phyloP scores from a whole-genome alignment of 78 protist genomes.

The Dictyostelium capitatum region DNA sequence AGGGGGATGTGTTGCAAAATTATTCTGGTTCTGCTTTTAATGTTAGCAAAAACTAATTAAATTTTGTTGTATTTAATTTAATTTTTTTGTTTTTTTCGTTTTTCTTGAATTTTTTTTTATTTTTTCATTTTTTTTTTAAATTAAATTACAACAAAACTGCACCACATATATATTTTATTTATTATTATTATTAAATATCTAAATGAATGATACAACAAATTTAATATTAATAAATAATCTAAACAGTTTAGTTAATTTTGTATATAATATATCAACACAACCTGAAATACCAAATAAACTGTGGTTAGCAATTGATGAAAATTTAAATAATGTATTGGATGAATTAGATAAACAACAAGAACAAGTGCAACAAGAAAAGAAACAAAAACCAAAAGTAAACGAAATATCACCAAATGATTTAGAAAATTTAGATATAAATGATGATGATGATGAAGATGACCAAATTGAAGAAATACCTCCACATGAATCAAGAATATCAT shows the following conservation, averaged over 20 bases:
- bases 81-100: too few species aligned
- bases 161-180: too few species aligned
- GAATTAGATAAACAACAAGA: neutral
- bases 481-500: neutral
- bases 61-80: too few species aligned
- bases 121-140: neutral
- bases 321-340: conserved; percentile 2
- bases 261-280: conserved; percentile 10
- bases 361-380: neutral
- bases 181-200: too few species aligned
- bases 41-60: too few species aligned
- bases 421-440: conserved; percentile 39
- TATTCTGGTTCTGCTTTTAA: too few species aligned
- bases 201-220: too few species aligned
- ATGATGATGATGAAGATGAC: conserved; percentile 14
- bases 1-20: too few species aligned
- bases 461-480: neutral
- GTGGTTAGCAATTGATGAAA: neutral
- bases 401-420: conserved; percentile 63
- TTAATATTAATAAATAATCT: neutral
- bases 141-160: too few species aligned
- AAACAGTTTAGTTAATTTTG: conserved; percentile 9
- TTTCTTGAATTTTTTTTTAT: too few species aligned
- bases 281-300: conserved; percentile 5
- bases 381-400: neutral